Evolutionary conservation across 345 rosid genomes (phyloP), one percentile per base, ranked within the genome.

Genomic region (Murraya koenigii): DNA sequence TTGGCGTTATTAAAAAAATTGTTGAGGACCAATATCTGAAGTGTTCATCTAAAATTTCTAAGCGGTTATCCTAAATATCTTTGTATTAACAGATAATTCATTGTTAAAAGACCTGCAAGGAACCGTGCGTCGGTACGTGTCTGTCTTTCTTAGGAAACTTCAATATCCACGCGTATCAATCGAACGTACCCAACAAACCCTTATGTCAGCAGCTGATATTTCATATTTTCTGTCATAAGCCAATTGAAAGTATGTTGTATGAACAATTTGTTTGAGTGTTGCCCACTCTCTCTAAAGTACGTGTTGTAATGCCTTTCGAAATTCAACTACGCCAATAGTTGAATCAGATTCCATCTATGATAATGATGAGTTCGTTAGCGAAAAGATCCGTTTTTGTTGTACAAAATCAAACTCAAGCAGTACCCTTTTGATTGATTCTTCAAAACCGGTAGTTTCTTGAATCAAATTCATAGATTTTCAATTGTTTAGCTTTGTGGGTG

Each of bases 381-480:
- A 1, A 28, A 49, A 49, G 41, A 74, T 41, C 59, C 44, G 26
- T 39, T 41, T 74, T 58, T 8, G 13, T 9, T 26, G 54, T 7
- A 7, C 39, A 15, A 36, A 38, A 38, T 30, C 23, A 59, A 58
- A n/a, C 62, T 28, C 68, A 60, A 60, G 72, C 71, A 28, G 10
- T 41, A 66, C 32, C 64, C 54, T 14, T 25, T 71, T 23, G 38
- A 17, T 23, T 26, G 30, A 54, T 44, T 66, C 64, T 60, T 28
- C 67, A n/a, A 74, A 55, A 47, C 28, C 76, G 83, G 81, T 78
- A 56, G 28, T 71, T 78, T 59, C 65, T 65, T 33, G 14, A 10
- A 56, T 10, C 69, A 22, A 14, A 82, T 23, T 49, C 68, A 2
- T 66, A 7, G 2, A n/a, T 33, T 47, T 82, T 36, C 36, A 32